Percentiles rank a stretch among this genome's conserved stretches.
Evolutionary conservation across 768 basidiomycete genomes (phyloP).

Genomic region (Xanthoconium stramineum): DNA sequence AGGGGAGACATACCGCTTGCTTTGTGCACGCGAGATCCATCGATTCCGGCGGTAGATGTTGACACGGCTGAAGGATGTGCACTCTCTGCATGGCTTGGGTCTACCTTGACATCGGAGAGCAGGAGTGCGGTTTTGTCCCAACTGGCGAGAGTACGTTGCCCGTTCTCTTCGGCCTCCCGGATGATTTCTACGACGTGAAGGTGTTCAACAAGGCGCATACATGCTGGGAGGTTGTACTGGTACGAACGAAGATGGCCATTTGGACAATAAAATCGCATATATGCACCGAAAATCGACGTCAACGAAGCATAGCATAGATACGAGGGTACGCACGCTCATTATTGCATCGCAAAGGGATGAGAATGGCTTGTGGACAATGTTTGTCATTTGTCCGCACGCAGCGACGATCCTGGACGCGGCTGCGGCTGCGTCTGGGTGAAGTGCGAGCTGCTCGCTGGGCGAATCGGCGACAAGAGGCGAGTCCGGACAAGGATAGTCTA

Average conservation of each 20-base stretch:
- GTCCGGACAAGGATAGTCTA: slow-evolving; percentile 59
- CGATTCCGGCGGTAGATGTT: neutral
- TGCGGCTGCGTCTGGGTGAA: slow-evolving; percentile 55
- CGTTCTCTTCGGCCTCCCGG: slow-evolving; percentile 53
- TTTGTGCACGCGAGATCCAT: neutral
- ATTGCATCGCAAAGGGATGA: slow-evolving; percentile 68
- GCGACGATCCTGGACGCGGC: slow-evolving; percentile 66
- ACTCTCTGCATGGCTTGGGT: neutral
- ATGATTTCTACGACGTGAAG: slow-evolving; percentile 70
- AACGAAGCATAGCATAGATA: neutral
- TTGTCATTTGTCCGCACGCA: slow-evolving; percentile 64
- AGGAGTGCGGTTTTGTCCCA: neutral
- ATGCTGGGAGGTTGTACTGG: slow-evolving; percentile 73
- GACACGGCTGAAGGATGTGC: no score
- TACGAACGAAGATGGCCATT: neutral
- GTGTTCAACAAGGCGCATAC: slow-evolving; percentile 69
- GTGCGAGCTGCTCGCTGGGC: slow-evolving; percentile 50
- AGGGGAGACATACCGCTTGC: slow-evolving; percentile 5
- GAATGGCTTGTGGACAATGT: slow-evolving; percentile 65
- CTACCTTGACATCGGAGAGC: neutral
- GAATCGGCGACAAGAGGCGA: slow-evolving; percentile 44
- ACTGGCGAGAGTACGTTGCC: slow-evolving; percentile 43
- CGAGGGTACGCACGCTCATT: slow-evolving; percentile 53
- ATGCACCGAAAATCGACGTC: slow-evolving; percentile 10
- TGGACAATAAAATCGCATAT: slow-evolving; percentile 6